These are phyloP conservation scores for Euphrasia arctica DNA, from an alignment of 305 asterid genomes.

Conservation along the genomic window DNA sequence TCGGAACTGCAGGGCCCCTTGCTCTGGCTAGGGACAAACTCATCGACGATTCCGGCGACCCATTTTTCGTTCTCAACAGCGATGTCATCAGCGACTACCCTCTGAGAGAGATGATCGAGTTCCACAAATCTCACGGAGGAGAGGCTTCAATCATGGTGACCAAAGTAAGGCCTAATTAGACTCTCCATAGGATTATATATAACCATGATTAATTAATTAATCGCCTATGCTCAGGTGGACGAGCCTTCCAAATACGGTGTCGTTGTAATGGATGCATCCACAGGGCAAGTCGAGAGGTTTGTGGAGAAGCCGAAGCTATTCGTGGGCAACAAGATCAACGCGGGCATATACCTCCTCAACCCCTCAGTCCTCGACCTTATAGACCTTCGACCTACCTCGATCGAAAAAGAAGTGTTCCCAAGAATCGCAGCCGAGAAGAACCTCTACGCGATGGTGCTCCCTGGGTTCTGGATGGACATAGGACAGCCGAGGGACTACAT, in stretches of 20 bases:
- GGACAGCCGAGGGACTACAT: slow-evolving; percentile 94
- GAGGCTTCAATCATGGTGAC: slow-evolving; percentile 96
- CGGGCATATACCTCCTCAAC: slow-evolving; percentile 84
- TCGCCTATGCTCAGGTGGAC: slow-evolving; percentile 89
- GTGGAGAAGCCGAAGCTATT: slow-evolving; percentile 92
- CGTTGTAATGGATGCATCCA: slow-evolving; percentile 74
- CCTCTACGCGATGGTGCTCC: slow-evolving; percentile 83
- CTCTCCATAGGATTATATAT: no score
- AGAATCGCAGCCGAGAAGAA: slow-evolving; percentile 62
- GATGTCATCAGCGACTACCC: slow-evolving; percentile 94
- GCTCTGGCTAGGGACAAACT: slow-evolving; percentile 93
- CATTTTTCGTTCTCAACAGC: slow-evolving; percentile 87
- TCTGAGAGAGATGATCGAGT: slow-evolving; percentile 72
- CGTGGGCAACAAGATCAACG: slow-evolving; percentile 91
- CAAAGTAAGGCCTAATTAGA: slow-evolving; percentile 63
- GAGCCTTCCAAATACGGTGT: slow-evolving; percentile 97
- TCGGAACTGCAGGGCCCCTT: slow-evolving; percentile 97
- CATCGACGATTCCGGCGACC: slow-evolving; percentile 70
- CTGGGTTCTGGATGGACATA: slow-evolving; percentile 95
- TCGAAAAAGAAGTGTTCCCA: slow-evolving; percentile 87
- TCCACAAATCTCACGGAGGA: slow-evolving; percentile 92
- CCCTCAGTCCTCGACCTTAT: slow-evolving; percentile 83
- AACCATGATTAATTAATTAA: no score
- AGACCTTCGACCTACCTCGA: slow-evolving; percentile 76
- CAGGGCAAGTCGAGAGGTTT: slow-evolving; percentile 80